Evolutionary conservation across 2,329 filamentous ascomycete genomes (phyloP), one percentile per base, ranked within the genome.

Genomic region (Colletotrichum gloeosporioides): DNA sequence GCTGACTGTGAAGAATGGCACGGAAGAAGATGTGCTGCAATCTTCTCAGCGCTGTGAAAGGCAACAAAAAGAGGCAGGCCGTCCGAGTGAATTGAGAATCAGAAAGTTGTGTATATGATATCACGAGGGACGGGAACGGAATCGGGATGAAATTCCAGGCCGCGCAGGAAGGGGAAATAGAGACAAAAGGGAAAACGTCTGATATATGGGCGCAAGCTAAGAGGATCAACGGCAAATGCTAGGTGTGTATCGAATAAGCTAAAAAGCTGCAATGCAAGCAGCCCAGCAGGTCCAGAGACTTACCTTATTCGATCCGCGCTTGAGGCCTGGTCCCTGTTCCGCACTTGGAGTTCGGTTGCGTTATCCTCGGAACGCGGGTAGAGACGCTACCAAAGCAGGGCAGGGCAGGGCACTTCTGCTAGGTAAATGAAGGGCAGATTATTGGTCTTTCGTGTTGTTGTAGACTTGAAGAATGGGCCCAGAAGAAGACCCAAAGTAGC

Each of bases 201-300:
- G 65, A 63, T 71, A 34, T 76, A 64, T 44, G 55, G 55, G 31
- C 31, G 13, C 13, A 61, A 49, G 53, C 62, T 18, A 29, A 63
- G 32, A 39, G 31, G 72, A 75, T 63, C 39, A 55, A 25, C 12
- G 36, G 68, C 36, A 71, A n/a, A 53, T 22, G 10, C 34, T 75
- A 53, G n/a, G 68, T 68, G 66, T 53, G 68, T 67, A 59, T 68
- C 15, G 73, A 63, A 63, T 57, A 13, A 75, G 73, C 63, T 62
- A 64, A 73, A 53, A 63, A 32, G 57, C 55, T 55, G 53, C 22
- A 53, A 67, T 62, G 69, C 65, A 73, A 73, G 44, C 57, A 76
- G 69, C 65, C 15, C 34, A 27, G 18, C 29, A 13, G 36, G 49
- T 55, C 32, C 71, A 69, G 53, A 63, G 53, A 72, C 59, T 63